Evolutionary conservation across 192 early-diverging fungal genomes (phyloP).

Genomic region (Linnemannia schmuckeri): DNA sequence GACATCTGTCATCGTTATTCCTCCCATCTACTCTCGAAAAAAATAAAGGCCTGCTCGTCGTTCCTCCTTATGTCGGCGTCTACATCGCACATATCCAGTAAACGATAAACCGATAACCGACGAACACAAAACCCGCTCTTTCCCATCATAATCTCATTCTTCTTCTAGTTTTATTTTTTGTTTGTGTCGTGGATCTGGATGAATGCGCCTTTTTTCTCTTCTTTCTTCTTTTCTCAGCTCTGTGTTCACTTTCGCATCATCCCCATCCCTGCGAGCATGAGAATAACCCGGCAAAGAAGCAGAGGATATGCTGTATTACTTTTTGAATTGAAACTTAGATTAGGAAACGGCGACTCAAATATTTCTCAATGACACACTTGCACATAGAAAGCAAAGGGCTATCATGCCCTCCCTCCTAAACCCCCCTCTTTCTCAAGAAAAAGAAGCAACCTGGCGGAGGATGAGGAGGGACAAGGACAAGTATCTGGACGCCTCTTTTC

Average conservation of each 20-base stretch:
- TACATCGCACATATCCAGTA: neutral
- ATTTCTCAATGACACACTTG: neutral
- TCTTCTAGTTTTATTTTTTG: neutral
- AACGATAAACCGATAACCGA: neutral
- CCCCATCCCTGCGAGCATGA: neutral
- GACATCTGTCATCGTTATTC: too few relatives aligned
- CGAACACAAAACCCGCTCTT: neutral
- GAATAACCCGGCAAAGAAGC: neutral
- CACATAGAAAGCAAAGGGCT: neutral
- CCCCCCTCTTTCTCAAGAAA: neutral
- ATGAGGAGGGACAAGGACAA: neutral
- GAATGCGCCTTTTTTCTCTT: too few relatives aligned
- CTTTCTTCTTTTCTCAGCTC: too few relatives aligned
- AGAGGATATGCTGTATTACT: neutral
- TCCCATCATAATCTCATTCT: neutral
- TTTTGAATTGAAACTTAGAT: neutral
- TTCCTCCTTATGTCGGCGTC: neutral
- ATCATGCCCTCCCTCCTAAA: neutral
- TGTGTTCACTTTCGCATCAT: too few relatives aligned
- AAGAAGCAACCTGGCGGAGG: neutral
- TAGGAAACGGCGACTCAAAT: neutral
- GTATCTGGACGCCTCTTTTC: neutral
- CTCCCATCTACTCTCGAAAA: neutral
- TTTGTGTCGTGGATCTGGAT: neutral
- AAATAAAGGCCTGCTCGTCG: neutral